Evolutionary conservation across 768 basidiomycete genomes (phyloP).

Genomic region (Punctularia strigosozonata): DNA sequence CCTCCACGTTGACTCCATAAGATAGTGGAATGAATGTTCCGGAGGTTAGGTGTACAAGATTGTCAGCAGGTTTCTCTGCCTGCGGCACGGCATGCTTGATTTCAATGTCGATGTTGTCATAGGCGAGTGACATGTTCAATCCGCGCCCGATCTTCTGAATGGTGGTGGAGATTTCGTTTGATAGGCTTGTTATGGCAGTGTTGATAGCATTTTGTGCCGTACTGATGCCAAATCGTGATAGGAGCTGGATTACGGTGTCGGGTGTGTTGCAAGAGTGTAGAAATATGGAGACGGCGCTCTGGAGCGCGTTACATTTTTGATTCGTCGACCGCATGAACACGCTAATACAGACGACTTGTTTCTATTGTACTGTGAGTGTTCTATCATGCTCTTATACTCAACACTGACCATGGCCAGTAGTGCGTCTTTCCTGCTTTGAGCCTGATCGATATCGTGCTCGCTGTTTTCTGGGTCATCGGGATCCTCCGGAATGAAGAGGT

Average conservation of each 20-base stretch:
- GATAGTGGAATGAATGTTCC: slow-evolving; percentile 17
- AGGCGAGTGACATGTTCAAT: slow-evolving; percentile 19
- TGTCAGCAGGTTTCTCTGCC: slow-evolving; percentile 14
- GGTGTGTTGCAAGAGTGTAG: slow-evolving; percentile 13
- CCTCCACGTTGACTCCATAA: slow-evolving; percentile 8
- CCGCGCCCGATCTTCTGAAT: slow-evolving; percentile 13
- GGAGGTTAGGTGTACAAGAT: slow-evolving; percentile 23
- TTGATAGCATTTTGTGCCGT: slow-evolving; percentile 12
- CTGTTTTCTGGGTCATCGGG: not conserved
- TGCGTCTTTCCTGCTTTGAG: not conserved
- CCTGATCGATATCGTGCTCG: not conserved
- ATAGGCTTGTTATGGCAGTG: slow-evolving; percentile 9
- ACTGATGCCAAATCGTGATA: slow-evolving; percentile 11
- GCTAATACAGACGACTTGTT: not conserved
- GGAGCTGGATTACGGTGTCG: slow-evolving; percentile 13
- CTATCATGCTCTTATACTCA: not conserved
- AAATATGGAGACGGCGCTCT: slow-evolving; percentile 14
- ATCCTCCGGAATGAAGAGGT: not conserved
- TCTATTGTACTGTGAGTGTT: not conserved
- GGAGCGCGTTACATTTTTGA: slow-evolving; percentile 12
- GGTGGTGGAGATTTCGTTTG: slow-evolving; percentile 3
- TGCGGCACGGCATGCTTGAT: slow-evolving; percentile 19
- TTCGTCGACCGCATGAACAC: slow-evolving; percentile 10
- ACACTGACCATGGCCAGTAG: not conserved
- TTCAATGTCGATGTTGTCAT: slow-evolving; percentile 32